Evolutionary conservation across 2,329 filamentous ascomycete genomes (phyloP), one percentile per base, ranked within the genome.

Genomic region (Paecilomyces dactylethromorphus): DNA sequence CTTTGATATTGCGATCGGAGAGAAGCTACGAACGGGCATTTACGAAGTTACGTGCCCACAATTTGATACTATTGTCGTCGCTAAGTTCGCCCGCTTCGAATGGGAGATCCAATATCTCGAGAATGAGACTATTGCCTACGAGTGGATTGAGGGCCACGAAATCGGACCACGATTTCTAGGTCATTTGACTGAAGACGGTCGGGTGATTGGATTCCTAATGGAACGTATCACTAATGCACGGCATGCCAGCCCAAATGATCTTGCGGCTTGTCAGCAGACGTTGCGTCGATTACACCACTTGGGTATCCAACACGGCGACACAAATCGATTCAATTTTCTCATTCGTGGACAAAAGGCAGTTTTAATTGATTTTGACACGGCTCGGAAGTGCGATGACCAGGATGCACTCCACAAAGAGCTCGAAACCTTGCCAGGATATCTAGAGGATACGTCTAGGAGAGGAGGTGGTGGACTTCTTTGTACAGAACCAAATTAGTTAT

Each of bases 151-250:
- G 3, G 69, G 67, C 50, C 62, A 66, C 32, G 58, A 60, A 15
- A 74, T 78, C 24, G 73, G 69, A 10, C 76, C 76, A 2, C 57
- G 59, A 33, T 76, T 79, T 56, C 65, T 78, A 3, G 76, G 69
- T 2, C 73, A 78, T 53, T 59, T 79, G 33, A 70, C 62, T 1
- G 76, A 79, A 62, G 61, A 69, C 2, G 72, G 68, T 1, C 64
- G 75, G 35, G 70, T 75, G 13, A 76, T 78, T 54, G 74, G 76
- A 6, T 76, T 79, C 58, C 51, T 78, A 10, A 64, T 76, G 56
- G 72, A 75, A 61, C 58, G 60, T 5, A 64, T 71, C 7, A 50
- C 51, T 0, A 26, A 64, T 65, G 66, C 64, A 29, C 62, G 65
- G 11, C 66, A 71, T 53, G 68, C 67, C 11, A 60, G 61, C 3